Percentiles rank a stretch among this genome's conserved stretches.
phyloP scores from a whole-genome alignment of 73 alveolate species.

The Paramecium octaurelia region DNA sequence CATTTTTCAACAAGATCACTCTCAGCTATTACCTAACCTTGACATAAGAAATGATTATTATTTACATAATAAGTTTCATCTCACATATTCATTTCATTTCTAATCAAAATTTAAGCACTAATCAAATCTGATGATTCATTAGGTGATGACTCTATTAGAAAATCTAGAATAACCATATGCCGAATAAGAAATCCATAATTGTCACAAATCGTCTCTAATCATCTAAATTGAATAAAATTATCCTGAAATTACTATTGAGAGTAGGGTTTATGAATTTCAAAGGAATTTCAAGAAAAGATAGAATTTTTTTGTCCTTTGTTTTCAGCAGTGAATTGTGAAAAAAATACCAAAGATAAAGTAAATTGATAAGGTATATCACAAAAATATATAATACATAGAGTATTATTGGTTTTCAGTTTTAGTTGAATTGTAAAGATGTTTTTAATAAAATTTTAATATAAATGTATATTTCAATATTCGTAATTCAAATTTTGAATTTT shows the following conservation, averaged over 20 bases:
- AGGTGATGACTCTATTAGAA: neutral
- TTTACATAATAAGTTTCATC: neutral
- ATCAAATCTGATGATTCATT: neutral
- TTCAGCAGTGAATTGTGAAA: neutral
- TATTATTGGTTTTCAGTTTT: neutral
- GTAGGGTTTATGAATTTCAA: neutral
- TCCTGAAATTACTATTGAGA: too few relatives aligned
- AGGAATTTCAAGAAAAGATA: neutral
- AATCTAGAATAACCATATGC: neutral
- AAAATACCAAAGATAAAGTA: neutral
- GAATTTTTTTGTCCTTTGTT: neutral
- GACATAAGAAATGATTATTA: neutral
- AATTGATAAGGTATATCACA: neutral
- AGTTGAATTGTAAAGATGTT: neutral
- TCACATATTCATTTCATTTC: neutral
- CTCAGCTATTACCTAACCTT: neutral
- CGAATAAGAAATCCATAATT: neutral
- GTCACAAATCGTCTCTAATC: too few relatives aligned
- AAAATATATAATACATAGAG: too few relatives aligned
- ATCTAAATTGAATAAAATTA: too few relatives aligned
- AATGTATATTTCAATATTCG: neutral
- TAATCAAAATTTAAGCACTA: neutral
- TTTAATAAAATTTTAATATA: neutral
- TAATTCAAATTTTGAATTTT: neutral
- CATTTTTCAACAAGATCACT: neutral